phyloP scores from a whole-genome alignment of 371 early-diverging fungal genomes.

The Saksenaea vasiformis region DNA sequence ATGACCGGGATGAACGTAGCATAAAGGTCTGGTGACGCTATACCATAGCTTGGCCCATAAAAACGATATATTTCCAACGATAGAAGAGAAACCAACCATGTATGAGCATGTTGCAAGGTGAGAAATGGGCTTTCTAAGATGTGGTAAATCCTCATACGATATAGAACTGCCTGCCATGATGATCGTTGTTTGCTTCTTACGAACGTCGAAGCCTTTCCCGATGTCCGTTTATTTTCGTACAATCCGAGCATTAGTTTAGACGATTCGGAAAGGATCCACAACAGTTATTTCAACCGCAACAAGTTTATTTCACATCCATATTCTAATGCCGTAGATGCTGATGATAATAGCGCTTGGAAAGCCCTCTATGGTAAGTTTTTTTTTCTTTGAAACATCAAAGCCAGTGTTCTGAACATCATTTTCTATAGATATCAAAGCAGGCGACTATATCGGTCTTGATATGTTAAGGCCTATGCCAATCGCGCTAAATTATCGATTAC shows the following conservation, averaged over 20 bases:
- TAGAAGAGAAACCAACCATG: constrained; percentile 40
- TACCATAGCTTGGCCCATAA: constrained; percentile 38
- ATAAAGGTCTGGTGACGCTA: constrained; percentile 40
- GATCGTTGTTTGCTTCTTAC: constrained; percentile 64
- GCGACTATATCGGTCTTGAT: constrained; percentile 68
- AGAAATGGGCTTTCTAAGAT: background rate
- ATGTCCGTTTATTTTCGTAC: constrained; percentile 51
- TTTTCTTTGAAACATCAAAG: constrained; percentile 17
- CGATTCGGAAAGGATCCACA: constrained; percentile 47
- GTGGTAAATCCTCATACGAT: background rate
- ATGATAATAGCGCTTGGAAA: constrained; percentile 47
- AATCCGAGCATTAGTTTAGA: constrained; percentile 49
- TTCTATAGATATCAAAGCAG: constrained; percentile 39
- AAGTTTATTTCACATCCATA: constrained; percentile 43
- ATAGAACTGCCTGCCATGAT: constrained; percentile 37
- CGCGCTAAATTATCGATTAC: constrained; percentile 43
- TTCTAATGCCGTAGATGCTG: constrained; percentile 55
- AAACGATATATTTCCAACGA: constrained; percentile 32
- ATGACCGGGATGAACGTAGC: constrained; percentile 18
- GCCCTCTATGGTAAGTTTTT: constrained; percentile 34
- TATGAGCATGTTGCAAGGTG: constrained; percentile 42
- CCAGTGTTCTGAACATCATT: background rate
- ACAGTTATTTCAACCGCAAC: constrained; percentile 40
- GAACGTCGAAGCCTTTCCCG: constrained; percentile 54
- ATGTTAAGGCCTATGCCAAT: constrained; percentile 57